Evolutionary conservation across 305 asterid genomes (phyloP).

Genomic region (Rubia occidens): DNA sequence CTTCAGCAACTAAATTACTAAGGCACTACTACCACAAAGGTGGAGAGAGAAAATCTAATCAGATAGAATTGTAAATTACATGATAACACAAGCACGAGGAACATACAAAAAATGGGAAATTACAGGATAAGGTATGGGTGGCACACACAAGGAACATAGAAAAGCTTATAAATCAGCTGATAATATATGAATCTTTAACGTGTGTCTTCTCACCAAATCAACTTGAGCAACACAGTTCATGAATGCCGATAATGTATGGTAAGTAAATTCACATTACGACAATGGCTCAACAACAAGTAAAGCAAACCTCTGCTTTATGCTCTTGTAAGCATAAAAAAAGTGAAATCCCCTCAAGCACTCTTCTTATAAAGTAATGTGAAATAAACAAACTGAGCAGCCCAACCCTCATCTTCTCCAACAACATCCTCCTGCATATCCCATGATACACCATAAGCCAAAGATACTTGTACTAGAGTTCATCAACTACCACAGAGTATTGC

Average conservation of each 20-base stretch:
- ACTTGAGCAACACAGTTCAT: neutral
- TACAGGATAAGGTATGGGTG: too few species aligned
- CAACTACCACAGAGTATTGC: too few species aligned
- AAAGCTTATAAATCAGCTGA: too few species aligned
- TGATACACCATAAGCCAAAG: too few species aligned
- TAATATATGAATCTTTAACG: too few species aligned
- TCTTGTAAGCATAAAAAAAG: slow-evolving; percentile 76
- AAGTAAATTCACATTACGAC: slow-evolving; percentile 1
- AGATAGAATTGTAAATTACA: neutral
- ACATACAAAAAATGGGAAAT: too few species aligned
- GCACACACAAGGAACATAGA: too few species aligned
- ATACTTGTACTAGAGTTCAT: too few species aligned
- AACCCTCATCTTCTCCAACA: too few species aligned
- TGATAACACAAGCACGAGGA: neutral
- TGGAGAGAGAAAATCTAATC: neutral
- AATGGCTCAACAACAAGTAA: neutral
- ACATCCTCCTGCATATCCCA: too few species aligned
- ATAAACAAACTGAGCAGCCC: too few species aligned
- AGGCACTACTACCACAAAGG: neutral
- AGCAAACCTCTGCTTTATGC: slow-evolving; percentile 84
- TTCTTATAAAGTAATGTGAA: slow-evolving; percentile 39
- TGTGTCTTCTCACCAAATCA: neutral
- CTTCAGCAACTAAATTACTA: neutral
- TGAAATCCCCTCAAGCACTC: slow-evolving; percentile 97
- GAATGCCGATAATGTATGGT: neutral